Base-by-base conservation (phyloP, 495 filamentous ascomycete genomes). In the Hypoxylon lenormandii region DNA sequence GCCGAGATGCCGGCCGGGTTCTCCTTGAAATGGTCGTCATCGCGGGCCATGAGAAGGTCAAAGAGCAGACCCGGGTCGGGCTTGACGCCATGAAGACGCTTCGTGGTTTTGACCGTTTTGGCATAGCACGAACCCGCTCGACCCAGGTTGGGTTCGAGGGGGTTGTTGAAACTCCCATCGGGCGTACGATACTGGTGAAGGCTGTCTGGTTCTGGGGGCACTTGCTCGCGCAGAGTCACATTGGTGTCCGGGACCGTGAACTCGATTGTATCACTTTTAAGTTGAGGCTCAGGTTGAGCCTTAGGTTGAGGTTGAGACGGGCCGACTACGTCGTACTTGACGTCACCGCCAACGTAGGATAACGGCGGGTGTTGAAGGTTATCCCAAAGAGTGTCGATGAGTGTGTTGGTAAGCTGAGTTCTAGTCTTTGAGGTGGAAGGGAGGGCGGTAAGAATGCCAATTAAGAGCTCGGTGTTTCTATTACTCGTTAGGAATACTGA, bases 41-140 rank as follows among this genome's bases (percentile, higher is more conserved):
- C 78, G 23, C 91, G 82, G 42, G 83, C 85, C 80, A 92, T 84
- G 4, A 92, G 74, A 54, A 85, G 86, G 77, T 94, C 92, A 63
- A 95, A 96, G 6, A 96, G 78, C 1, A 86, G 79, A 28, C 86
- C 87, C 0, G 92, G 85, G 69, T 94, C 91, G 4, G 92, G 92
- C 73, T 87, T 86, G 64, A 89, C 78, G 0, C 81, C 87, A 40
- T 79, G 77, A 15, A 89, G 87, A 1, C 60, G 65, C 56, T 74
- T 77, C 13, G 33, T 54, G 38, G 43, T 64, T 55, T 84, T 81
- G 11, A 90, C 88, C 50, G 86, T 87, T 71, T 90, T 84, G 42
- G 92, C 90, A 66, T 96, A 94, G 7, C 89, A 83, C 30, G 76
- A 70, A 6, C 82, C 81, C 4, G 84, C 79, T 28, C 69, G 68